Evolutionary conservation across 2,329 filamentous ascomycete species (phyloP).

Genomic region (Botrytis byssoidea): DNA sequence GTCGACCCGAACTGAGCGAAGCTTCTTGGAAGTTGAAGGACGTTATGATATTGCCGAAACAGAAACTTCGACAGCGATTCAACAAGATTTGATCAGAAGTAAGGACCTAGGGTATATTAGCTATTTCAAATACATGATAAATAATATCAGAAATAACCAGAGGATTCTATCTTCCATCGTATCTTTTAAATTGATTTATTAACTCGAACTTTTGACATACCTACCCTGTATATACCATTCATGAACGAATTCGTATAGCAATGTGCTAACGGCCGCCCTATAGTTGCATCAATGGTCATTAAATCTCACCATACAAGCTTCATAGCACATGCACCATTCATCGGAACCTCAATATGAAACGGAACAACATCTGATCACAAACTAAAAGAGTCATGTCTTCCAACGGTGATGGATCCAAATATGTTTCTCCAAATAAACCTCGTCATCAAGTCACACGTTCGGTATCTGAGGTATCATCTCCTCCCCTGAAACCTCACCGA

Average conservation of each 20-base stretch:
- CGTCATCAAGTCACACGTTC: constrained; percentile 57
- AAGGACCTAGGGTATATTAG: background rate
- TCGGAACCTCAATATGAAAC: constrained; percentile 9
- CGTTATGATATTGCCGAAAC: background rate
- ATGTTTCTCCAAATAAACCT: constrained; percentile 28
- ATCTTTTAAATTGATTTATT: background rate
- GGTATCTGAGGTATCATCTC: constrained; percentile 29
- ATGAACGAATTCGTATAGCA: background rate
- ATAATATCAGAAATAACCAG: background rate
- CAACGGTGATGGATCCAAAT: constrained; percentile 16
- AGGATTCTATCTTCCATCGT: background rate
- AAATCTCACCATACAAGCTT: constrained; percentile 31
- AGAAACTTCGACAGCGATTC: background rate
- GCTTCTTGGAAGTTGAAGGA: background rate
- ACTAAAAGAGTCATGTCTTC: constrained; percentile 21
- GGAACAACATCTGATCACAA: constrained; percentile 1
- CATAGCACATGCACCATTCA: constrained; percentile 31
- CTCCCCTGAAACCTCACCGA: constrained; percentile 39
- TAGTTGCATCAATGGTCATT: constrained; percentile 21
- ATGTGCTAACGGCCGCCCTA: background rate
- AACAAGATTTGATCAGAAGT: background rate
- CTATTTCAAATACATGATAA: background rate
- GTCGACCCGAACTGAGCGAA: background rate
- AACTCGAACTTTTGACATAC: background rate
- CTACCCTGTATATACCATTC: background rate